phyloP scores from a whole-genome alignment of 169 alveolate genomes.

The Cytauxzoon felis region DNA sequence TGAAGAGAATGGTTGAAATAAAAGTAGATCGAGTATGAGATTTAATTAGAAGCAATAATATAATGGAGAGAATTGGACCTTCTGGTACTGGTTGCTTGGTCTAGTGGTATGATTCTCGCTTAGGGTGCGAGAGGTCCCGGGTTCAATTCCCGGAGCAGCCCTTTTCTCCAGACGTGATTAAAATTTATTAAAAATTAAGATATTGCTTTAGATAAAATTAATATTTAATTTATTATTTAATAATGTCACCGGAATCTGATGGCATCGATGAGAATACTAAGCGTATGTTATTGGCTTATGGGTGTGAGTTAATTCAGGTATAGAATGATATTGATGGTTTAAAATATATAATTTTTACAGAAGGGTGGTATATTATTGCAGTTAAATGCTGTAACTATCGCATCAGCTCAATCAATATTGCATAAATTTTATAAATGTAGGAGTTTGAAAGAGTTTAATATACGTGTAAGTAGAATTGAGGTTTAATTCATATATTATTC shows the following conservation, averaged over 20 bases:
- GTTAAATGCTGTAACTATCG: slow-evolving; percentile 82
- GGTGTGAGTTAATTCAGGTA: slow-evolving; percentile 66
- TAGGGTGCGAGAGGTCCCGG: slow-evolving; percentile 99
- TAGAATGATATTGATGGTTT: slow-evolving; percentile 3
- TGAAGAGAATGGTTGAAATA: no score
- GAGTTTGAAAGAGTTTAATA: slow-evolving; percentile 78
- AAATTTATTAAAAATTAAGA: background rate
- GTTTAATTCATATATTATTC: background rate
- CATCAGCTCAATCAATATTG: slow-evolving; percentile 81
- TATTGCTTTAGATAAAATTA: background rate
- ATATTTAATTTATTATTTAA: background rate
- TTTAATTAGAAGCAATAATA: background rate
- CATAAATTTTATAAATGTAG: slow-evolving; percentile 83
- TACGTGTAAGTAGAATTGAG: slow-evolving; percentile 57
- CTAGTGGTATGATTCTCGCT: slow-evolving; percentile 98
- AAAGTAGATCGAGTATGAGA: background rate
- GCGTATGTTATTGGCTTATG: slow-evolving; percentile 56
- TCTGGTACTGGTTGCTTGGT: slow-evolving; percentile 78
- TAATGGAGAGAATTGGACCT: background rate
- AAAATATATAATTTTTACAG: slow-evolving; percentile 39
- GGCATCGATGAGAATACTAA: slow-evolving; percentile 9
- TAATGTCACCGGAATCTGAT: background rate
- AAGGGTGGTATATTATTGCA: slow-evolving; percentile 83
- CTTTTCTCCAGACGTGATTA: slow-evolving; percentile 31
- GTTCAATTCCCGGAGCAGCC: slow-evolving; percentile 97